Evolutionary conservation across 805 yeast species (phyloP), one percentile per base, ranked within the genome.

Genomic region (Lachancea mirantina): DNA sequence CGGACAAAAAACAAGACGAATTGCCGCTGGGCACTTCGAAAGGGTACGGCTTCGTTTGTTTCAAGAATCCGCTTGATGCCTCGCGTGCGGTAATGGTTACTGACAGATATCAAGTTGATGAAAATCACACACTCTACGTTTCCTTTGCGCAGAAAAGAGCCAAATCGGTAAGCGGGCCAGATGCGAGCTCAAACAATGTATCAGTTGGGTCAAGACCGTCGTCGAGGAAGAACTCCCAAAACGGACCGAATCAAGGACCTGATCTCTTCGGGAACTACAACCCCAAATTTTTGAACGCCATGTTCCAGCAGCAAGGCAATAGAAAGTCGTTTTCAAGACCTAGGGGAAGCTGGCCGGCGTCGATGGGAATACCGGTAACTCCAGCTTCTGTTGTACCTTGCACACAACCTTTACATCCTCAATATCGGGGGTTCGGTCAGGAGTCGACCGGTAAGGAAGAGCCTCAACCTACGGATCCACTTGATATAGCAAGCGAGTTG

Each of bases 31-130:
- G 55, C 7, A 30, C 47, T 43, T 79, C 89, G 14, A 73, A 76
- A 52, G 88, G 92, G 14, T 84, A 79, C 52, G 94, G 92, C 27
- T 84, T 84, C 62, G 84, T 83, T 34, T 81, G 85, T 58, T 84
- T 70, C 51, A 76, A 74, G 47, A 62, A 62, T 41, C 78, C 82
- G 35, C 62, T 72, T 30, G 72, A 76, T 49, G 92, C 94, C 6
- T 70, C 74, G 30, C 64, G 68, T 47, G 89, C 94, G 10, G 74
- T 80, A 35, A 70, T 72, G 28, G 77, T 69, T 32, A 78, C 60
- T 3, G 48, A 54, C 30, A 50, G 56, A 3, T 39, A 34, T 19
- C 47, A 36, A 24, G 26, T 55, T 8, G 40, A 45, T 72, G 72
- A 71, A 70, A 77, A 76, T 30, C 71, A 70, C 45, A 64, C 60